Evolutionary conservation across 129 eudicot genomes (phyloP).

Genomic region (Smallanthus sonchifolius): DNA sequence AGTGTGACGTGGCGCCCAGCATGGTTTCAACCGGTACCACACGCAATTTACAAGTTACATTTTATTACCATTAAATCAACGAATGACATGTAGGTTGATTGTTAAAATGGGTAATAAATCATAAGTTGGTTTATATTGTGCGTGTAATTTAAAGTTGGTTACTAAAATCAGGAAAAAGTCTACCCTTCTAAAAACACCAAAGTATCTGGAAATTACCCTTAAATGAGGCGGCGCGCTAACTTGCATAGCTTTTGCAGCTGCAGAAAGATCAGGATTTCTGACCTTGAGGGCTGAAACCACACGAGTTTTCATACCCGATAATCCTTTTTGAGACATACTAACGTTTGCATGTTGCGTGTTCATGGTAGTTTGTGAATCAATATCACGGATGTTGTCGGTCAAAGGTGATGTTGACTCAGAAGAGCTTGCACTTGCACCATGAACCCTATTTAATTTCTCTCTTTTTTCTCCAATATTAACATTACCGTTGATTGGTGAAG

Average conservation of each 20-base stretch:
- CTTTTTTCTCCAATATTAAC: slow-evolving; percentile 15
- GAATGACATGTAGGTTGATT: background rate
- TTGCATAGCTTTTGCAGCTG: slow-evolving; percentile 32
- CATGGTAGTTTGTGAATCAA: slow-evolving; percentile 31
- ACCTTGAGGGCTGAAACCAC: slow-evolving; percentile 13
- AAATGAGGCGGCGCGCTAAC: slow-evolving; percentile 24
- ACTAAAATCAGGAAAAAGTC: background rate
- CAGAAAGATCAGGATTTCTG: slow-evolving; percentile 15
- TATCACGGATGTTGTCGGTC: slow-evolving; percentile 33
- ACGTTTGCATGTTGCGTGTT: slow-evolving; percentile 31
- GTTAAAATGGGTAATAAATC: background rate
- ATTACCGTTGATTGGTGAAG: slow-evolving; percentile 20
- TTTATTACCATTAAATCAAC: background rate
- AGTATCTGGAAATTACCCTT: slow-evolving; percentile 29
- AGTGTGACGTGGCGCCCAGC: background rate
- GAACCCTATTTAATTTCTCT: slow-evolving; percentile 15
- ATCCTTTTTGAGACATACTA: slow-evolving; percentile 17
- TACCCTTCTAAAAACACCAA: background rate
- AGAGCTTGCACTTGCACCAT: slow-evolving; percentile 42
- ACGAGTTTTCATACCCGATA: slow-evolving; percentile 15
- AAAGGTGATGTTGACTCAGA: slow-evolving; percentile 54
- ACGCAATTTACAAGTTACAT: background rate
- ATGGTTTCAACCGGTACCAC: background rate
- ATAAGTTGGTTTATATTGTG: background rate
- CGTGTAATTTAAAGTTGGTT: background rate